Evolutionary conservation across 2,329 filamentous ascomycete genomes (phyloP).

Genomic region (Pestalotiopsis sp.): DNA sequence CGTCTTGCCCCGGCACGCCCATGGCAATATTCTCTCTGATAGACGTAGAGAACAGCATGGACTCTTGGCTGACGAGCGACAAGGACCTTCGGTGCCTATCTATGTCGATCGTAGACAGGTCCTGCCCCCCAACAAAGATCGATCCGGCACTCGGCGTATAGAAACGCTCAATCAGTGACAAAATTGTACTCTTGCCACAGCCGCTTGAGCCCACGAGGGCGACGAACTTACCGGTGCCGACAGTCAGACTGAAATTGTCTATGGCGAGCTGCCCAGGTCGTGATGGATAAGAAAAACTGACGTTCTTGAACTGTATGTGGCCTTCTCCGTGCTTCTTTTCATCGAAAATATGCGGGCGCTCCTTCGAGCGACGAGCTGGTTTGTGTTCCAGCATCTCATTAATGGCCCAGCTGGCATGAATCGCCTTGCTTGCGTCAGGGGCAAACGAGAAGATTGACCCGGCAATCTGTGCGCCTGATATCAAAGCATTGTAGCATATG

Average conservation of each 20-base stretch:
- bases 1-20: slow-evolving; percentile 55
- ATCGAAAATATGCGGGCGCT: slow-evolving; percentile 38
- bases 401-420: slow-evolving; percentile 44
- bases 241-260: slow-evolving; percentile 58
- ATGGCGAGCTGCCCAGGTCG: slow-evolving; percentile 45
- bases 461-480: slow-evolving; percentile 66
- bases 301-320: slow-evolving; percentile 50
- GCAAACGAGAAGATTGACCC: slow-evolving; percentile 67
- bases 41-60: slow-evolving; percentile 64
- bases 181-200: slow-evolving; percentile 70
- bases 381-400: slow-evolving; percentile 19
- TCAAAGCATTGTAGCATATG: slow-evolving; percentile 62
- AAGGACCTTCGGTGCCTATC: slow-evolving; percentile 62
- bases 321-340: slow-evolving; percentile 29
- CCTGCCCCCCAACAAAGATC: slow-evolving; percentile 62
- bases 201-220: slow-evolving; percentile 69
- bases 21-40: slow-evolving; percentile 66
- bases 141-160: slow-evolving; percentile 66
- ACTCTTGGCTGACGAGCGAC: slow-evolving; percentile 72
- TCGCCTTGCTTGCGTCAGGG: slow-evolving; percentile 59
- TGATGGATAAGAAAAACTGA: slow-evolving; percentile 60
- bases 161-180: slow-evolving; percentile 65
- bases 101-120: slow-evolving; percentile 59
- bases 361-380: not conserved
- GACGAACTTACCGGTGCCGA: slow-evolving; percentile 67